Base-by-base conservation (phyloP, 106 monocot species). In the Dactylorhiza incarnata region DNA sequence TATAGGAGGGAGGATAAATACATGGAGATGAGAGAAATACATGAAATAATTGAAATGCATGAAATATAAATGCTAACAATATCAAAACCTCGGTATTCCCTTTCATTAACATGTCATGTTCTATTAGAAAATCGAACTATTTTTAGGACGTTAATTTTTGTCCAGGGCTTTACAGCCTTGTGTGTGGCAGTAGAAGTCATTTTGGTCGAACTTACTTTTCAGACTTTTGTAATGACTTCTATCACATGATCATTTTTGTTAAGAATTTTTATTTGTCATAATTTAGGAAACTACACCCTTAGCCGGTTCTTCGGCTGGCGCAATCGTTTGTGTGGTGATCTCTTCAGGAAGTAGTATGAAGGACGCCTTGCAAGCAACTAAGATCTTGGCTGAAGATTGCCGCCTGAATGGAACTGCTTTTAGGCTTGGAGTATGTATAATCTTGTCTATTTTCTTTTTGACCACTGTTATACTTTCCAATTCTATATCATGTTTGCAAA, bases 271-370 rank as follows among this genome's bases (percentile, higher is more conserved):
- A 14, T 37, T 71, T 49, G 74, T 45, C 73, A 47, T 76, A 65
- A 48, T 76, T 56, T 72, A 97, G 96, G 93, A 97, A 79, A 93
- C 85, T 43, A 97, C 96, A 45, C 96, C 93, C 25, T 84, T 97
- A 63, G 96, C 93, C 76, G 96, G 96, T n/a, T 93, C 96, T 71
- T 97, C 96, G 54, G 96, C 96, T 85, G 96, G 96, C 73, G 90
- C 96, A 3, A 87, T 97, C 86, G 81, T 93, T 12, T 93, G 91
- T 84, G 96, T 82, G 6, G 87, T 94, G 3, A 87, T 97, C 76
- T 93, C 96, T 79, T 93, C 89, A 71, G 93, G 93, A 74, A 83
- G 66, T 0, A 89, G 86, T 52, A 97, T 93, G 96, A 76, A 86
- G 65, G 93, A 93, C 19, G 84, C 89, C 5, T 53, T 93, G n/a